Percentiles rank a stretch among this genome's conserved stretches.
Conservation (phyloP, 352 stramenopile genomes). For the Phytophthora uliginosa region DNA sequence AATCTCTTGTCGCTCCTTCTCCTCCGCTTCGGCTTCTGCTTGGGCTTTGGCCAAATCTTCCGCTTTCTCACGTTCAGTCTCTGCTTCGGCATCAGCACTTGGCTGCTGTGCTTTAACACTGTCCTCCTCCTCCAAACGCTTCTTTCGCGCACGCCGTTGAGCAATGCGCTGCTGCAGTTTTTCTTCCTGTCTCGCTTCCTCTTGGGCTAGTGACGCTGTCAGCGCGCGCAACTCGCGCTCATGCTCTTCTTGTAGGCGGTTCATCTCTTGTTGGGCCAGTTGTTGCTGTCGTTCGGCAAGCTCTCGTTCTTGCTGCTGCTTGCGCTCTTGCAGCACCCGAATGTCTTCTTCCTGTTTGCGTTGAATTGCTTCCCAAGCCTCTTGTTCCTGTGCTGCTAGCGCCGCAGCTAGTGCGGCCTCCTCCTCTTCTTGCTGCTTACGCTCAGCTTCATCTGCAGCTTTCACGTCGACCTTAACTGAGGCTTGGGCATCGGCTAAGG, state of each 20-base stretch:
- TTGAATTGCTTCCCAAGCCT: conserved; percentile 44
- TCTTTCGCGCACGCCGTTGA: conserved; percentile 56
- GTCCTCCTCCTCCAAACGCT: conserved; percentile 50
- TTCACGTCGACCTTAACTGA: conserved; percentile 20
- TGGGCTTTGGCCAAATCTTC: conserved; percentile 32
- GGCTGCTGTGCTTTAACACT: conserved; percentile 15
- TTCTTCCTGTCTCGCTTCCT: conserved; percentile 72
- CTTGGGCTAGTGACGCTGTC: conserved; percentile 52
- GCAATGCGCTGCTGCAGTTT: conserved; percentile 76
- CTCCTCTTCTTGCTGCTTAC: conserved; percentile 45
- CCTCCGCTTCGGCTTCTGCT: conserved; percentile 42
- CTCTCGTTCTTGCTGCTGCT: conserved; percentile 47
- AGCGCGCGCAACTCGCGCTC: conserved; percentile 62
- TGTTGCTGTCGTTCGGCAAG: conserved; percentile 42
- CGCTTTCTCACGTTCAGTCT: conserved; percentile 23
- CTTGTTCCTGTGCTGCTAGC: conserved; percentile 44
- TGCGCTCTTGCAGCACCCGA: conserved; percentile 42
- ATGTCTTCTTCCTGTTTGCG: conserved; percentile 56
- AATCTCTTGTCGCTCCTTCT: conserved; percentile 42
- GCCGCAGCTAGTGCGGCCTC: conserved; percentile 27
- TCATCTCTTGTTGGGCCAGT: conserved; percentile 64
- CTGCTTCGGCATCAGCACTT: conserved; percentile 19
- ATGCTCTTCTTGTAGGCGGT: conserved; percentile 65
- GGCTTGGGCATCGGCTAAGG: conserved; percentile 11
- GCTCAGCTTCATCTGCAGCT: conserved; percentile 39